A percentile compares a stretch with the other conserved stretches of the same genome.
phyloP scores from a whole-genome alignment of 1,139 yeast genomes.

The Sugiyamaella grinbergsii region DNA sequence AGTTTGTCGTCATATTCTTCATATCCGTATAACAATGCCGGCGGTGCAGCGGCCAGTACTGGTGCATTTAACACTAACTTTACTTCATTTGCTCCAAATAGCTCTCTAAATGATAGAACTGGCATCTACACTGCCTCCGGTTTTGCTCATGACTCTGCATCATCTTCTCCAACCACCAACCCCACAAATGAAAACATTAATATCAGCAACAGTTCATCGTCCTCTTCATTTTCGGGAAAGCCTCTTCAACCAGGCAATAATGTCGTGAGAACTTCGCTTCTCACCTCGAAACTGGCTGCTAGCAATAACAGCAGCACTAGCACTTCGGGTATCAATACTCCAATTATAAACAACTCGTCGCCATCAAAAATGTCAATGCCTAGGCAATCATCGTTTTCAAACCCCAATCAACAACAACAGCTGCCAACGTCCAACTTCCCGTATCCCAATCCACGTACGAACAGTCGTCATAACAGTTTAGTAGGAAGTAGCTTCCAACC shows the following conservation, averaged over 20 bases:
- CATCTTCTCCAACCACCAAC: slow-evolving; percentile 1
- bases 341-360: slow-evolving; percentile 12
- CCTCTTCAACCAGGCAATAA: slow-evolving; percentile 11
- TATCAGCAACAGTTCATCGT: background rate
- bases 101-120: slow-evolving; percentile 17
- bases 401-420: slow-evolving; percentile 10
- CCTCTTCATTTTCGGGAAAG: slow-evolving; percentile 14
- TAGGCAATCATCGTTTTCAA: slow-evolving; percentile 11
- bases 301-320: slow-evolving; percentile 15
- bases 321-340: slow-evolving; percentile 3
- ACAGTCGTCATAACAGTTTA: slow-evolving; percentile 23
- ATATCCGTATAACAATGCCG: slow-evolving; percentile 14
- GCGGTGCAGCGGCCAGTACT: background rate
- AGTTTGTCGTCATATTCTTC: slow-evolving; percentile 23
- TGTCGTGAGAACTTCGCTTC: slow-evolving; percentile 34
- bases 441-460: slow-evolving; percentile 27
- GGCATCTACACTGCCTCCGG: slow-evolving; percentile 8
- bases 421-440: slow-evolving; percentile 26
- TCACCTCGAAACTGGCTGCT: slow-evolving; percentile 39
- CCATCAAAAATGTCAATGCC: slow-evolving; percentile 14
- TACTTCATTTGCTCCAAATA: slow-evolving; percentile 14
- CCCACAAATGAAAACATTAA: slow-evolving; percentile 1
- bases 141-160: background rate
- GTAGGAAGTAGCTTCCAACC: slow-evolving; percentile 16
- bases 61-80: slow-evolving; percentile 13